Conservation (phyloP, 257 asterid genomes). For the Dorcoceras hygrometricum region DNA sequence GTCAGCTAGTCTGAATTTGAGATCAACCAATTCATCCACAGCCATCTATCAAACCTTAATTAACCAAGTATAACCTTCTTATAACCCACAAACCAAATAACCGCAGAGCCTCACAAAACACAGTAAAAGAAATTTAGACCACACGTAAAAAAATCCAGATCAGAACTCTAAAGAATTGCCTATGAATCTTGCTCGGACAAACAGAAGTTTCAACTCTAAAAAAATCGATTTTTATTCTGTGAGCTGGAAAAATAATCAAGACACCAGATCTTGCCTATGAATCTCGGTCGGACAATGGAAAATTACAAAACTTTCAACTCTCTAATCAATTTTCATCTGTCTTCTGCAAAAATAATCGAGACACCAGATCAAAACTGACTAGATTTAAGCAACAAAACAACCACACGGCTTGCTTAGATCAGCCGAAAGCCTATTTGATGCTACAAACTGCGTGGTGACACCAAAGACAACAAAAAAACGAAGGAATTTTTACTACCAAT, state of each 20-base stretch:
- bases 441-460: background rate
- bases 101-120: background rate
- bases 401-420: background rate
- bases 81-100: constrained; percentile 35
- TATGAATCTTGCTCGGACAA: background rate
- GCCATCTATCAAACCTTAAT: constrained; percentile 56
- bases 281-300: constrained; percentile 14
- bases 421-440: constrained; percentile 15
- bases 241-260: no score
- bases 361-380: constrained; percentile 44
- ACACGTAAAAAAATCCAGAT: constrained; percentile 28
- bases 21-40: constrained; percentile 76
- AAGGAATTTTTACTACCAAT: background rate
- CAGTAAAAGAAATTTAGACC: constrained; percentile 1
- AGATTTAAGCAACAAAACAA: constrained; percentile 16
- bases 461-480: background rate
- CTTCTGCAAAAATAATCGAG: constrained; percentile 19
- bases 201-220: no score
- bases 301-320: constrained; percentile 17
- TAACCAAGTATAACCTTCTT: constrained; percentile 24
- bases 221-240: no score
- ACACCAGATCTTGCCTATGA: background rate
- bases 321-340: constrained; percentile 16
- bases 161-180: constrained; percentile 18
- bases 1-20: constrained; percentile 94